Base-by-base conservation (phyloP, 441 rosid genomes). In the Adansonia grandidieri region DNA sequence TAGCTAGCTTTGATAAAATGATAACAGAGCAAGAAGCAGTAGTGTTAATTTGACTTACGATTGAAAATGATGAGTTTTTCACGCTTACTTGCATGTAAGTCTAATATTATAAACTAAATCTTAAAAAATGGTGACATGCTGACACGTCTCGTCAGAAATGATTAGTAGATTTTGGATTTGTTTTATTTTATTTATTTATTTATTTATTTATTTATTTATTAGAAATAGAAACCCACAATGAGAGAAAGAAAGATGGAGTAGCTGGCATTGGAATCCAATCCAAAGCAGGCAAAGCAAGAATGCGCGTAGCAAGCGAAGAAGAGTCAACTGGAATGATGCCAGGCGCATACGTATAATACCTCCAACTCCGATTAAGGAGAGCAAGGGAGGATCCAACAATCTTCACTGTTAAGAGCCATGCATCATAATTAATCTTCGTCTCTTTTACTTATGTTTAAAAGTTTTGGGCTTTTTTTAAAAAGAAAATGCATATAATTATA, bases 331-430 rank as follows among this genome's bases (percentile, higher is more conserved):
- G 47, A 64, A 64, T 32, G 20, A 40, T 37, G 69, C 47, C 20
- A 10, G 3, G 48, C 69, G 37, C 69, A 64, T 37, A 97, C 80
- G 37, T 32, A 32, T 32, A 32, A 32, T 32, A 32, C 37, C 37
- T 32, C 37, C 37, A 32, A 32, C 37, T 32, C 37, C 37, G 37
- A 32, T 32, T 2, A 32, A 32, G 37, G 37, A 32, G 3, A 32
- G 37, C 37, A 32, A 32, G 37, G 37, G 37, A 32, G 37, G 37
- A 32, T 32, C 37, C 37, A 32, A 32, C 37, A 32, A 32, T 32
- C 37, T 32, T 32, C 37, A 32, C 37, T 32, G 37, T 32, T 32
- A 32, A 32, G 37, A 2, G 37, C 37, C 37, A 32, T 32, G 37
- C 37, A 32, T 32, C 37, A 32, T 32, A 32, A 32, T 32, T 32